Evolutionary conservation across 176 grass and related monocot genomes (phyloP).

Genomic region (Aegilops longissima): DNA sequence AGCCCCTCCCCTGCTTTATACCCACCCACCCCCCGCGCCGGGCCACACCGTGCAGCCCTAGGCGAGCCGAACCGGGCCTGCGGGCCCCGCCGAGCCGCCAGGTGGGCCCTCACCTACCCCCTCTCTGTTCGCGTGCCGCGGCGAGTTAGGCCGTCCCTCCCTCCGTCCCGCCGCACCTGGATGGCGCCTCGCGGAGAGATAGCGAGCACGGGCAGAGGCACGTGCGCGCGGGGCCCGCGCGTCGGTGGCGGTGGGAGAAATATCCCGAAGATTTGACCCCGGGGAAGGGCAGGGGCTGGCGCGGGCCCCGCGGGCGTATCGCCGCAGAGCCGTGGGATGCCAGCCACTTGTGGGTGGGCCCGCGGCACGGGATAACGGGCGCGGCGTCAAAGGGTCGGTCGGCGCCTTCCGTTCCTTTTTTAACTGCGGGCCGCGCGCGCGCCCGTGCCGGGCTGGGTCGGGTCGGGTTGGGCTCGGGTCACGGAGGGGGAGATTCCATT

Average conservation of each 20-base stretch:
- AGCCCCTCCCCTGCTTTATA: constrained; percentile 37
- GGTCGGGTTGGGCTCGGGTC: background rate
- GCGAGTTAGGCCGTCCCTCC: background rate
- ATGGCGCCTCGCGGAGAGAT: background rate
- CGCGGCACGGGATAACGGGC: constrained; percentile 29
- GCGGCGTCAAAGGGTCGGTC: background rate
- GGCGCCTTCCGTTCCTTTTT: background rate
- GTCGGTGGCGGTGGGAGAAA: constrained; percentile 25
- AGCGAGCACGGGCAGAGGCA: background rate
- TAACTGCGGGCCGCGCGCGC: background rate
- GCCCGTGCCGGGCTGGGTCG: background rate
- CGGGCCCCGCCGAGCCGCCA: constrained; percentile 17
- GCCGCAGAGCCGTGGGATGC: background rate
- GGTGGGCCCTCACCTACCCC: background rate
- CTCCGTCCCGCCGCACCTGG: constrained; percentile 14
- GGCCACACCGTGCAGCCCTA: constrained; percentile 8
- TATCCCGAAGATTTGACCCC: constrained; percentile 19
- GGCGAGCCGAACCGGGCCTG: background rate
- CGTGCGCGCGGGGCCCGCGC: background rate
- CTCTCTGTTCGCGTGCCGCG: constrained; percentile 39
- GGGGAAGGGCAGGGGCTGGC: no score
- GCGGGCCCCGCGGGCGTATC: background rate
- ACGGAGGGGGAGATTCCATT: background rate
- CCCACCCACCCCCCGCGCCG: constrained; percentile 15
- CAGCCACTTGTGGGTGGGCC: constrained; percentile 27